Conservation (phyloP, 176 grass and related monocot species). For the Areca catechu region DNA sequence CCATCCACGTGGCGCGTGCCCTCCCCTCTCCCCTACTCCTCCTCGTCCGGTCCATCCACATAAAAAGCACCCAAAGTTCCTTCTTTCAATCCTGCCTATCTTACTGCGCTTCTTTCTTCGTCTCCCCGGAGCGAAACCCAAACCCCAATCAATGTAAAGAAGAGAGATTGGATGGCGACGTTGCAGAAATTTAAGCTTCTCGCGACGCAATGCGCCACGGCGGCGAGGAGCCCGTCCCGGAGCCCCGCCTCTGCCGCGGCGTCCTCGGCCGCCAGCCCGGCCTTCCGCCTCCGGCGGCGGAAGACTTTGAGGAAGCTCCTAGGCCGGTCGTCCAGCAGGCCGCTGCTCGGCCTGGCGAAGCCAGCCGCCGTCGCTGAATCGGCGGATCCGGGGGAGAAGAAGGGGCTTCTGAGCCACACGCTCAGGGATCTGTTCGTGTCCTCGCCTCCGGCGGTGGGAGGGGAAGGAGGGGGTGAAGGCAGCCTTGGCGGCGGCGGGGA, state of each 20-base stretch:
- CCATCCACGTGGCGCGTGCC: too few species aligned
- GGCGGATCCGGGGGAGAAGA: conserved; percentile 20
- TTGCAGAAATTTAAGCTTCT: conserved; percentile 65
- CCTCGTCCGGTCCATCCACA: too few species aligned
- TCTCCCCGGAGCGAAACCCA: too few species aligned
- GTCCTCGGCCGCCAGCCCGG: conserved; percentile 16
- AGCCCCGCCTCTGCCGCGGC: conserved; percentile 25
- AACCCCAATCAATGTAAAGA: too few species aligned
- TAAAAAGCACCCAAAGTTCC: too few species aligned
- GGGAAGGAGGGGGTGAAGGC: background rate
- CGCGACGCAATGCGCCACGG: conserved; percentile 50
- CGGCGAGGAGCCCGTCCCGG: conserved; percentile 35
- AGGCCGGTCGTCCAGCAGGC: background rate
- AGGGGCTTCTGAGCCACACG: conserved; percentile 22
- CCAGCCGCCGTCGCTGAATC: conserved; percentile 13
- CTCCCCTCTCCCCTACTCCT: too few species aligned
- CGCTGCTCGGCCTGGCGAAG: conserved; percentile 1
- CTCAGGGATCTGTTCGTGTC: conserved; percentile 67
- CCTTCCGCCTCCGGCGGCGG: conserved; percentile 17
- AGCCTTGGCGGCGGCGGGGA: background rate
- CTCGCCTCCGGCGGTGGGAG: conserved; percentile 27
- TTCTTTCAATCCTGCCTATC: too few species aligned
- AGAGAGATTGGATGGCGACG: conserved; percentile 36
- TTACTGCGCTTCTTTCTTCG: too few species aligned
- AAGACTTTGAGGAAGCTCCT: background rate